phyloP scores from a whole-genome alignment of 768 basidiomycete genomes.

The Serendipita sp. region DNA sequence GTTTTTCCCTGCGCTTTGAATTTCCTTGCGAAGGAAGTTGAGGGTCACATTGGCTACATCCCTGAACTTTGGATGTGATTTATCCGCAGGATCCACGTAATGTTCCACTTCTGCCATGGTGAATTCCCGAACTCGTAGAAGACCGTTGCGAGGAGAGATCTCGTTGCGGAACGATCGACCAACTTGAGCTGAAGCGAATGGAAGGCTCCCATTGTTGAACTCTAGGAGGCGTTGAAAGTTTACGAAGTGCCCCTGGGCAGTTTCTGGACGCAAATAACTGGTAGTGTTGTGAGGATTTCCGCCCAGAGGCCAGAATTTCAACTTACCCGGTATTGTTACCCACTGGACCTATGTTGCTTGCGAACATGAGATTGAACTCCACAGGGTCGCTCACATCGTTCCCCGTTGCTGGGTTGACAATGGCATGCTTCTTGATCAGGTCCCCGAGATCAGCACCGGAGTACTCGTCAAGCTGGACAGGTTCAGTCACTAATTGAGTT shows the following conservation, averaged over 20 bases:
- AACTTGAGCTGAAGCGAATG: slow-evolving; percentile 95
- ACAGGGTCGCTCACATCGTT: slow-evolving; percentile 89
- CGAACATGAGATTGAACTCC: slow-evolving; percentile 98
- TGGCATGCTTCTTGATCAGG: slow-evolving; percentile 62
- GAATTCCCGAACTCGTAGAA: slow-evolving; percentile 95
- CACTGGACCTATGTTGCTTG: slow-evolving; percentile 91
- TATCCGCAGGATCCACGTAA: slow-evolving; percentile 90
- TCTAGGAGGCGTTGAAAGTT: slow-evolving; percentile 95
- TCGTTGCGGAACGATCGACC: slow-evolving; percentile 96
- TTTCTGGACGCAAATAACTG: slow-evolving; percentile 93
- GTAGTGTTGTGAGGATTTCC: not conserved
- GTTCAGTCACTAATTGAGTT: slow-evolving; percentile 9
- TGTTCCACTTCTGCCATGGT: slow-evolving; percentile 99
- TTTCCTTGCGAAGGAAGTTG: slow-evolving; percentile 61
- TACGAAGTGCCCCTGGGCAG: slow-evolving; percentile 96
- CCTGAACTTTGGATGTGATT: slow-evolving; percentile 67
- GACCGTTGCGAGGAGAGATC: slow-evolving; percentile 90
- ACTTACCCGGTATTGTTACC: slow-evolving; percentile 87
- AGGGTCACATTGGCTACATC: slow-evolving; percentile 66
- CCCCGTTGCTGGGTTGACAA: slow-evolving; percentile 80
- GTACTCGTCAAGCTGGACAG: slow-evolving; percentile 75
- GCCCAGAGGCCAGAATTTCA: not conserved
- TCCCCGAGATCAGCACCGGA: slow-evolving; percentile 78
- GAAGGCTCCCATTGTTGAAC: slow-evolving; percentile 93
- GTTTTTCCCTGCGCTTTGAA: slow-evolving; percentile 64